A percentile compares a stretch with the other conserved stretches of the same genome.
Evolutionary conservation across 2,329 filamentous ascomycete species (phyloP).

Genomic region (Fusarium dimerum): DNA sequence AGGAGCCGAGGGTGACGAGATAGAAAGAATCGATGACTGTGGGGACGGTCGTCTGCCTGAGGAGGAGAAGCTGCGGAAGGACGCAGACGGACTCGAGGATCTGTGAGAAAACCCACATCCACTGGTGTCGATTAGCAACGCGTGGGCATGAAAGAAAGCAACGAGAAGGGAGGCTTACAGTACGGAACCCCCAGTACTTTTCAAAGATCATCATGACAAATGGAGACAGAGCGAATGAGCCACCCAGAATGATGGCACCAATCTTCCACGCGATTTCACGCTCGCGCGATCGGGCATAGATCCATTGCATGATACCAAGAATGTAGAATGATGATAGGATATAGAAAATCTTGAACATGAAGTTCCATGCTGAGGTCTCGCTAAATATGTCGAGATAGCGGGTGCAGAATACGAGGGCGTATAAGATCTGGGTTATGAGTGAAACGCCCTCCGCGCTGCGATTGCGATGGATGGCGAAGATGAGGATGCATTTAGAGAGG

Average conservation of each 20-base stretch:
- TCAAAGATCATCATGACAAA: conserved; percentile 72
- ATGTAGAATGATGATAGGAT: conserved; percentile 83
- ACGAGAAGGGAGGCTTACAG: conserved; percentile 42
- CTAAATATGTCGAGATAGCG: conserved; percentile 83
- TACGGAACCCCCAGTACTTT: conserved; percentile 48
- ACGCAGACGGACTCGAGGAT: conserved; percentile 91
- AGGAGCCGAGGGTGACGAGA: conserved; percentile 81
- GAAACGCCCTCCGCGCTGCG: conserved; percentile 88
- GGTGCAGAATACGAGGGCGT: conserved; percentile 80
- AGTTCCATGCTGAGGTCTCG: conserved; percentile 64
- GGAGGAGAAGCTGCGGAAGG: conserved; percentile 85
- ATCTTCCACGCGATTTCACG: conserved; percentile 93
- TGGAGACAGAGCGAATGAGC: conserved; percentile 68
- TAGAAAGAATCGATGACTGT: conserved; percentile 98
- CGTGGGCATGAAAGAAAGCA: neutral
- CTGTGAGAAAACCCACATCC: conserved; percentile 84
- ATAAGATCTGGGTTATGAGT: conserved; percentile 86
- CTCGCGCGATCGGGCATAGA: conserved; percentile 86
- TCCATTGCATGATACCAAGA: conserved; percentile 81
- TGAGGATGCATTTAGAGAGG: conserved; percentile 84
- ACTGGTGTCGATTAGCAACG: conserved; percentile 47
- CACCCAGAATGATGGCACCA: conserved; percentile 67
- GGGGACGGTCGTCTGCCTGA: conserved; percentile 92
- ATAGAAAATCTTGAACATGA: conserved; percentile 87
- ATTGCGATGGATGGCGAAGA: conserved; percentile 88